Evolutionary conservation across 257 asterid genomes (phyloP).

Genomic region (Capsicum chinense): DNA sequence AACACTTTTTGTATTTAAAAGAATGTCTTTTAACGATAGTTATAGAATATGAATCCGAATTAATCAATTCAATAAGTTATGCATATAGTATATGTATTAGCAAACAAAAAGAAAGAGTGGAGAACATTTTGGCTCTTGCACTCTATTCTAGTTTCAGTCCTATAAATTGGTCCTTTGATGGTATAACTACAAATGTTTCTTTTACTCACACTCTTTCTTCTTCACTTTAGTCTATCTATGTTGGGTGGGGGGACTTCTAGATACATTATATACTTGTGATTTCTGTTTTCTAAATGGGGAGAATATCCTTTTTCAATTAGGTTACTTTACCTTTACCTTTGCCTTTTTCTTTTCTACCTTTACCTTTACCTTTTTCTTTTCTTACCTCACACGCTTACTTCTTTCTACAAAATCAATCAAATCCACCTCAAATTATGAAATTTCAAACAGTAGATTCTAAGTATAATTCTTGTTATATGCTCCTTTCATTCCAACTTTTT

Average conservation of each 20-base stretch:
- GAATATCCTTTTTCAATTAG: neutral
- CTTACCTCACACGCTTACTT: too few relatives aligned
- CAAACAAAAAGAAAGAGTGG: too few relatives aligned
- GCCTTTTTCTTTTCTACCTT: too few relatives aligned
- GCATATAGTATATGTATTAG: too few relatives aligned
- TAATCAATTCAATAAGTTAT: too few relatives aligned
- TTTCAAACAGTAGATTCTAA: neutral
- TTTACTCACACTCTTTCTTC: neutral
- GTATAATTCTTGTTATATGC: neutral
- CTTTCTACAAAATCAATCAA: neutral
- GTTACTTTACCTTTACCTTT: too few relatives aligned
- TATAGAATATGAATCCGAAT: too few relatives aligned
- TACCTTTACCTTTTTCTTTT: too few relatives aligned
- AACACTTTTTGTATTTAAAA: too few relatives aligned
- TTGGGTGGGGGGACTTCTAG: neutral
- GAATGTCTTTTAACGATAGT: too few relatives aligned
- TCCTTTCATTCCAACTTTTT: neutral
- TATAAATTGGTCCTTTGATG: neutral
- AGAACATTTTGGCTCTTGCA: too few relatives aligned
- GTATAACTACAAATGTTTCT: neutral
- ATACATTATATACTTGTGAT: neutral
- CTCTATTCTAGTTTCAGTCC: neutral
- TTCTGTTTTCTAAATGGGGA: neutral
- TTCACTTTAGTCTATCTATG: neutral
- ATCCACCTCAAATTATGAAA: neutral